Conservation (phyloP, 495 filamentous ascomycete species). For the Letharia columbiana region DNA sequence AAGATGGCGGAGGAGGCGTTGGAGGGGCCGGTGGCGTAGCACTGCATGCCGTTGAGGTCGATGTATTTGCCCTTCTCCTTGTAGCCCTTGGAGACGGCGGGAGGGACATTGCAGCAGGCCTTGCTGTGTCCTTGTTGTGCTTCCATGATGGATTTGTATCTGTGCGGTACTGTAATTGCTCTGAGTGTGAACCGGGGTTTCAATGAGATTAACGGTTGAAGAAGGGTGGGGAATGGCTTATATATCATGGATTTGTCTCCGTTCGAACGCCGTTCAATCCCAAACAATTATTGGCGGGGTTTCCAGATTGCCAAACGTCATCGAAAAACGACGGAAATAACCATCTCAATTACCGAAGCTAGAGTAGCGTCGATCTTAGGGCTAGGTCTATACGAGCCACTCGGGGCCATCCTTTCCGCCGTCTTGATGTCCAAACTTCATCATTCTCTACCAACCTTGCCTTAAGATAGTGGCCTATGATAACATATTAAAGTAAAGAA, state of each 20-base stretch:
- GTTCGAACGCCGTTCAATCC: no score
- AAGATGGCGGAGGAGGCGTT: conserved; percentile 46
- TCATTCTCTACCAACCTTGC: no score
- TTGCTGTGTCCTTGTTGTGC: conserved; percentile 21
- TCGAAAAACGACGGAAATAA: no score
- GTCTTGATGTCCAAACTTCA: no score
- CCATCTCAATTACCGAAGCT: no score
- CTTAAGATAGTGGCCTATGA: no score
- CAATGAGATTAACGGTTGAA: not conserved
- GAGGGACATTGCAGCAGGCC: conserved; percentile 44
- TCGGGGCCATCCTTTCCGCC: no score
- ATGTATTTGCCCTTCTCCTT: conserved; percentile 53
- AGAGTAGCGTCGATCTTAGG: no score
- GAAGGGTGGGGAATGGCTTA: not conserved
- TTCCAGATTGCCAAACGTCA: no score
- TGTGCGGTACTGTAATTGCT: not conserved
- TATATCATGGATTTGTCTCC: not conserved
- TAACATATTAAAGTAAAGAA: no score
- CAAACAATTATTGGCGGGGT: no score
- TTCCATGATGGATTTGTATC: conserved; percentile 14
- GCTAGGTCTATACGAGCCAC: no score
- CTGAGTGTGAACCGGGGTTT: not conserved
- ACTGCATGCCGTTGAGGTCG: conserved; percentile 51
- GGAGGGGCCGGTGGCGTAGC: conserved; percentile 48
- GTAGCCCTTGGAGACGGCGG: conserved; percentile 49